Evolutionary conservation across 2,329 filamentous ascomycete species (phyloP).

Genomic region (Arthrobotrys megalospora): DNA sequence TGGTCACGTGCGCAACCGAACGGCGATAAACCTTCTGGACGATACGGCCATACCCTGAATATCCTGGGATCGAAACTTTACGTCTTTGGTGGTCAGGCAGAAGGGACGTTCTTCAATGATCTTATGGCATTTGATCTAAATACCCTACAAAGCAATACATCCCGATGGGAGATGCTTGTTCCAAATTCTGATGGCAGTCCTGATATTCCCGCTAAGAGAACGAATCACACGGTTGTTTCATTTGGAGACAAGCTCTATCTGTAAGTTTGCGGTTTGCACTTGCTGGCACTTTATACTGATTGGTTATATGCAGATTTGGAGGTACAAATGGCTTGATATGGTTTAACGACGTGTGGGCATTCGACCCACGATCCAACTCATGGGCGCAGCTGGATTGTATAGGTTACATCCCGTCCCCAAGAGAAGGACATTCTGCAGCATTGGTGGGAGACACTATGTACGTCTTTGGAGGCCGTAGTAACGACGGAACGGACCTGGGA

Average conservation of each 20-base stretch:
- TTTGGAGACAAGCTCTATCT: constrained; percentile 95
- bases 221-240: constrained; percentile 92
- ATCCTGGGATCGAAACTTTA: constrained; percentile 97
- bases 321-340: constrained; percentile 95
- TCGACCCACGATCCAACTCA: constrained; percentile 83
- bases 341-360: constrained; percentile 99
- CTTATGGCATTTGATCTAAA: constrained; percentile 95
- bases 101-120: constrained; percentile 98
- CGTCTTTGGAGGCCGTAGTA: constrained; percentile 94
- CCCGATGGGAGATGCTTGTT: constrained; percentile 94
- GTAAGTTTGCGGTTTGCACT: constrained; percentile 72
- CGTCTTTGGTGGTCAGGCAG: constrained; percentile 96
- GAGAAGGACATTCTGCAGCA: constrained; percentile 94
- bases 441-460: constrained; percentile 99
- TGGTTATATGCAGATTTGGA: constrained; percentile 79
- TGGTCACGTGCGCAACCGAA: constrained; percentile 95
- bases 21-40: constrained; percentile 85
- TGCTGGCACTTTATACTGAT: constrained; percentile 16
- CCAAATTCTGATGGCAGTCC: constrained; percentile 78
- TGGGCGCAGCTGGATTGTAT: constrained; percentile 96
- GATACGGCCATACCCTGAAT: constrained; percentile 96
- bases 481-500: constrained; percentile 91
- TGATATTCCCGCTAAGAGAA: constrained; percentile 86
- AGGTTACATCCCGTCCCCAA: constrained; percentile 92
- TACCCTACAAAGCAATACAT: constrained; percentile 88